These are phyloP conservation scores for Raddia guianensis DNA, from an alignment of 176 grass and related monocot genomes.

Conservation along the genomic window DNA sequence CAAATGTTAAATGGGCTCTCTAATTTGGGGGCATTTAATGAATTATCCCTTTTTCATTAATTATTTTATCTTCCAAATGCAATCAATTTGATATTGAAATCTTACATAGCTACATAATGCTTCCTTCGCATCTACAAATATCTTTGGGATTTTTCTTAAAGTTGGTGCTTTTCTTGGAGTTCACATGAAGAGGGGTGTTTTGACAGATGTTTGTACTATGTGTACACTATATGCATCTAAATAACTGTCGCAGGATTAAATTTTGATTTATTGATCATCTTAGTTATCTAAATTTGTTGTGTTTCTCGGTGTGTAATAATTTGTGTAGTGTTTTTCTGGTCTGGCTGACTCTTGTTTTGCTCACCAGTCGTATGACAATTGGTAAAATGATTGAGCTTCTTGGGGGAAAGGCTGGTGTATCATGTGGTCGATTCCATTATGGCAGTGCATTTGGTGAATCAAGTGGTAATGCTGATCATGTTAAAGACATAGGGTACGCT, in stretches of 20 bases:
- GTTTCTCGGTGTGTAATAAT: neutral
- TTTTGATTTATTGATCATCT: constrained; percentile 2
- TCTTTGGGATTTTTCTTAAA: too few relatives aligned
- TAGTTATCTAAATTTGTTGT: neutral
- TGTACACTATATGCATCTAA: constrained; percentile 4
- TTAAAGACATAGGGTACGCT: constrained; percentile 87
- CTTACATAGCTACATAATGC: too few relatives aligned
- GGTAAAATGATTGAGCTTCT: constrained; percentile 99
- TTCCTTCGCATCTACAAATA: too few relatives aligned
- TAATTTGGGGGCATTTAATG: too few relatives aligned
- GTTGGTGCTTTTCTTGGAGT: neutral
- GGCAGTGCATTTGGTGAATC: constrained; percentile 96
- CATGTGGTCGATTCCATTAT: constrained; percentile 86
- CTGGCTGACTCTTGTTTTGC: constrained; percentile 18
- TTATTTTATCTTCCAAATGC: neutral
- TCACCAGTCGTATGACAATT: constrained; percentile 88
- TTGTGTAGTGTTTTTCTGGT: constrained; percentile 6
- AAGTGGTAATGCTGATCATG: constrained; percentile 82
- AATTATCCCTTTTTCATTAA: too few relatives aligned
- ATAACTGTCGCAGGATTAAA: neutral
- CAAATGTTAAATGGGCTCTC: too few relatives aligned
- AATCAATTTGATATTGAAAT: too few relatives aligned
- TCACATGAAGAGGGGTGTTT: neutral
- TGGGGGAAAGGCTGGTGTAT: constrained; percentile 96
- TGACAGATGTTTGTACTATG: neutral